Evolutionary conservation across 768 basidiomycete species (phyloP).

Genomic region (Boletus pseudopeckii): DNA sequence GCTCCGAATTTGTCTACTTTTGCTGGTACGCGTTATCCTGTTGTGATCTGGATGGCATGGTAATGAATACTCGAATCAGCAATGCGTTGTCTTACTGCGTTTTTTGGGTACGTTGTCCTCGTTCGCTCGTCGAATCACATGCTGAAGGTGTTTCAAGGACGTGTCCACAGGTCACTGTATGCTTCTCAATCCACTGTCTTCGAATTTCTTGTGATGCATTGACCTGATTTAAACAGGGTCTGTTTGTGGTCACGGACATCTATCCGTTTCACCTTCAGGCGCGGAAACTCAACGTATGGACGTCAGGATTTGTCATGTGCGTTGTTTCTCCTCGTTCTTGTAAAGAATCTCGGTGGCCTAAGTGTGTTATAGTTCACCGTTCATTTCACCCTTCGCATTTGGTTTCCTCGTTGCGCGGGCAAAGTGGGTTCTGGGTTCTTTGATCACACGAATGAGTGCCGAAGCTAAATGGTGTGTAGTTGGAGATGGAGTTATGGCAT

Average conservation of each 20-base stretch:
- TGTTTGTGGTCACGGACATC: slow-evolving; percentile 47
- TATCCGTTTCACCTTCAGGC: slow-evolving; percentile 55
- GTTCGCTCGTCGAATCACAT: background rate
- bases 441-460: too few relatives aligned
- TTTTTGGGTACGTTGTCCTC: slow-evolving; percentile 26
- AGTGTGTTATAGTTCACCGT: slow-evolving; percentile 31
- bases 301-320: slow-evolving; percentile 50
- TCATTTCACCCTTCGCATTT: slow-evolving; percentile 30
- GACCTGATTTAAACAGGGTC: slow-evolving; percentile 28
- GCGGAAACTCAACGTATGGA: slow-evolving; percentile 51
- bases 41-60: background rate
- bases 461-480: slow-evolving; percentile 18
- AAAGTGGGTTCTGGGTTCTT: slow-evolving; percentile 18
- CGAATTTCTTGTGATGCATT: background rate
- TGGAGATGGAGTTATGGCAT: slow-evolving; percentile 56
- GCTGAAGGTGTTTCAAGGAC: slow-evolving; percentile 31
- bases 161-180: slow-evolving; percentile 49
- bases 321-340: slow-evolving; percentile 37
- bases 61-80: slow-evolving; percentile 11
- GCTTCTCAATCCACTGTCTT: background rate
- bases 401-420: slow-evolving; percentile 28
- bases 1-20: slow-evolving; percentile 47
- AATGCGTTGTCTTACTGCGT: slow-evolving; percentile 33
- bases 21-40: slow-evolving; percentile 32
- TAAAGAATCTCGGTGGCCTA: slow-evolving; percentile 21